These are phyloP conservation scores for Sisymbrium altissimum DNA, from an alignment of 345 rosid genomes.

Conservation along the genomic window DNA sequence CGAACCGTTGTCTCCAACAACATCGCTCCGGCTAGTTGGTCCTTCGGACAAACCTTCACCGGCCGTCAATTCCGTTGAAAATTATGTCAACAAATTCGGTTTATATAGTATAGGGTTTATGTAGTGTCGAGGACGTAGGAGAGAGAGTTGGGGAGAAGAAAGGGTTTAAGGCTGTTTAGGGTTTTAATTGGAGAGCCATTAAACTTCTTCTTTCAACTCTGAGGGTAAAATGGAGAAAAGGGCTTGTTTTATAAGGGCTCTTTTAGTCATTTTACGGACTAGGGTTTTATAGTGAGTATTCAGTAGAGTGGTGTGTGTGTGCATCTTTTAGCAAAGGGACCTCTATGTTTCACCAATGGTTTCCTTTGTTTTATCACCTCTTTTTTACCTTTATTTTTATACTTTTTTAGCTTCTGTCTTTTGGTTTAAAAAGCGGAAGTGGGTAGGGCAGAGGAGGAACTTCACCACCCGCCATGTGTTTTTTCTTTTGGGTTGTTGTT, in stretches of 20 bases:
- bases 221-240: slow-evolving; percentile 16
- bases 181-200: slow-evolving; percentile 26
- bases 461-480: slow-evolving; percentile 30
- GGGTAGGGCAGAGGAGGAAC: slow-evolving; percentile 32
- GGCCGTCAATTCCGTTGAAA: slow-evolving; percentile 43
- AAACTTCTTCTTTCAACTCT: background rate
- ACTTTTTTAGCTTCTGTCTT: slow-evolving; percentile 15
- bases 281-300: slow-evolving; percentile 22
- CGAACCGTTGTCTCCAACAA: slow-evolving; percentile 38
- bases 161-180: slow-evolving; percentile 25
- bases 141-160: background rate
- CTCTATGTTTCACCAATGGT: slow-evolving; percentile 25
- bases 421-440: slow-evolving; percentile 15
- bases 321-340: slow-evolving; percentile 19
- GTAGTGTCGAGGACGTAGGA: slow-evolving; percentile 2
- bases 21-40: slow-evolving; percentile 47
- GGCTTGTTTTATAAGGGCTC: slow-evolving; percentile 25
- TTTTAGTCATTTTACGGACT: slow-evolving; percentile 29
- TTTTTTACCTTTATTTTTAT: background rate
- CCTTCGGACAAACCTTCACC: slow-evolving; percentile 49
- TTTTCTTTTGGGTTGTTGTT: background rate
- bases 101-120: slow-evolving; percentile 24
- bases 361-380: slow-evolving; percentile 23
- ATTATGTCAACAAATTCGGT: background rate
- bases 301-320: slow-evolving; percentile 26